Evolutionary conservation across 108 stramenopile genomes (phyloP).

Genomic region (Pseudonitzschia delicatissima): DNA sequence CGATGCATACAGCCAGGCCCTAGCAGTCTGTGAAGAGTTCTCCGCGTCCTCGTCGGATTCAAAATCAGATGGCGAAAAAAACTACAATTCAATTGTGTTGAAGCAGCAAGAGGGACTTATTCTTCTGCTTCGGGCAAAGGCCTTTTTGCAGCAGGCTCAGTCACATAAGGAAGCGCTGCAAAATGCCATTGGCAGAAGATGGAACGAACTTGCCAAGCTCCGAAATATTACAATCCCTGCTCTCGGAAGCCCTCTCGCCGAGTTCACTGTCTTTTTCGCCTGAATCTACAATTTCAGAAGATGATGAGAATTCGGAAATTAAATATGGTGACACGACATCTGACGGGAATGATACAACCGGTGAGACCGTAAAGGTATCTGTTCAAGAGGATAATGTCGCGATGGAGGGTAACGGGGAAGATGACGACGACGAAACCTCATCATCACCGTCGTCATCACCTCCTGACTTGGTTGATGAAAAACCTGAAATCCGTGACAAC

Average conservation of each 20-base stretch:
- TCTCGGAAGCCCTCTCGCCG: slow-evolving; percentile 39
- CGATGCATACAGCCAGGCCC: slow-evolving; percentile 58
- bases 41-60: not conserved
- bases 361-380: too few species aligned
- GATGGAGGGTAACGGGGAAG: not conserved
- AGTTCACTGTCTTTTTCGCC: too few species aligned
- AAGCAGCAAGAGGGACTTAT: slow-evolving; percentile 51
- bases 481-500: not conserved
- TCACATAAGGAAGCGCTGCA: slow-evolving; percentile 50
- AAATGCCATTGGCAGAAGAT: slow-evolving; percentile 36
- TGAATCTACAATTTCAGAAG: too few species aligned
- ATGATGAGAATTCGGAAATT: too few species aligned
- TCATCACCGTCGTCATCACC: not conserved
- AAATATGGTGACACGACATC: too few species aligned
- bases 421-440: not conserved
- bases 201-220: slow-evolving; percentile 41
- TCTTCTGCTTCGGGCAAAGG: slow-evolving; percentile 61
- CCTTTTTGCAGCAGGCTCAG: slow-evolving; percentile 56
- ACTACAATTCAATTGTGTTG: not conserved
- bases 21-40: slow-evolving; percentile 27
- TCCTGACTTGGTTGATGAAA: not conserved
- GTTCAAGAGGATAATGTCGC: not conserved
- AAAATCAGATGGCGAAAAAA: not conserved
- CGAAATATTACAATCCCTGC: slow-evolving; percentile 39
- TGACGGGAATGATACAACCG: too few species aligned